These are phyloP conservation scores for Tylopilus orsonianus DNA, from an alignment of 1,284 basidiomycete species.

Conservation along the genomic window DNA sequence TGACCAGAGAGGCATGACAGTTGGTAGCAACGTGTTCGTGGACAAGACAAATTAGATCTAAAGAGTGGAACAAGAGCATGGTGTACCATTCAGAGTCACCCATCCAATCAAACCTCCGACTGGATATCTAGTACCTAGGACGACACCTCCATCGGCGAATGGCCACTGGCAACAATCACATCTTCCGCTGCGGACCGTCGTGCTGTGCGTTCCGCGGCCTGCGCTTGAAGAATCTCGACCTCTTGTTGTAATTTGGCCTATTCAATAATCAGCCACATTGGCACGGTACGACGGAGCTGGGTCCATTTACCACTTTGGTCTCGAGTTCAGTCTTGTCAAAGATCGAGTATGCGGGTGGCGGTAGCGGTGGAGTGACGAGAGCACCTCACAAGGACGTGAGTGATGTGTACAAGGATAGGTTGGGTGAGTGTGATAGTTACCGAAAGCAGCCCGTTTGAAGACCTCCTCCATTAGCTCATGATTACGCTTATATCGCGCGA, in stretches of 20 bases:
- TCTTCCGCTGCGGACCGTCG: constrained; percentile 33
- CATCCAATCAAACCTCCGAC: not conserved
- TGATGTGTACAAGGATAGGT: not conserved
- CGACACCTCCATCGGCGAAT: constrained; percentile 35
- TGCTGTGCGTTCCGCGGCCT: constrained; percentile 37
- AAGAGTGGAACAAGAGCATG: not conserved
- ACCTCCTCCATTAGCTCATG: constrained; percentile 82
- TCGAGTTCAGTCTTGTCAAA: constrained; percentile 63
- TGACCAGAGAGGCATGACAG: too few species aligned
- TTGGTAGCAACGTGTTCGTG: too few species aligned
- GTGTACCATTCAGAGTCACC: too few species aligned
- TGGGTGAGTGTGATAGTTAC: constrained; percentile 36
- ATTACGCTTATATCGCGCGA: constrained; percentile 72
- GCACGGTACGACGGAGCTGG: not conserved
- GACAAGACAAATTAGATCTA: too few species aligned
- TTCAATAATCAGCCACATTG: constrained; percentile 3
- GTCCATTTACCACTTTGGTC: constrained; percentile 50
- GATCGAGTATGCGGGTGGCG: constrained; percentile 54
- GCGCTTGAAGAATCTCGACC: constrained; percentile 27
- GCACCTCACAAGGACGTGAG: constrained; percentile 40
- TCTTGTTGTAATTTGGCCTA: constrained; percentile 31
- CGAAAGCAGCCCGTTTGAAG: constrained; percentile 67
- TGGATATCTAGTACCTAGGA: constrained; percentile 5
- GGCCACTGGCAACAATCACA: constrained; percentile 33
- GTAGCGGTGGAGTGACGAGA: constrained; percentile 39